Percentiles rank a stretch among this genome's conserved stretches.
Evolutionary conservation across 192 early-diverging fungal genomes (phyloP).

Genomic region (Podila epigama): DNA sequence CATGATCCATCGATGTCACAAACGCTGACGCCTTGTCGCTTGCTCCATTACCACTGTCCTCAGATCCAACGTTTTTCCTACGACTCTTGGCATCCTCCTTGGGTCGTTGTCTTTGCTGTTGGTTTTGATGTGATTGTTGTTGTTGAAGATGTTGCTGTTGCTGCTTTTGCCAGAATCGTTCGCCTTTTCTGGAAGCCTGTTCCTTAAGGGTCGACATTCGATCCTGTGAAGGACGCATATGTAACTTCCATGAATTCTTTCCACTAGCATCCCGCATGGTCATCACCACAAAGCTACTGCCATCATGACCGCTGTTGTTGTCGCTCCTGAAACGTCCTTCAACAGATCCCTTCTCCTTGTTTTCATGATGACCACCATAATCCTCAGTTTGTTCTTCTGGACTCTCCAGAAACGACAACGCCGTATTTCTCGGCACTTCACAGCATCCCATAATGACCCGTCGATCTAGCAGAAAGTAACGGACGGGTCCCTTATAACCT

Average conservation of each 20-base stretch:
- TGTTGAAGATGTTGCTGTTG: no score
- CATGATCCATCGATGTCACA: neutral
- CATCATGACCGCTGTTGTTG: slow-evolving; percentile 10
- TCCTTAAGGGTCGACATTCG: no score
- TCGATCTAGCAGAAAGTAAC: slow-evolving; percentile 75
- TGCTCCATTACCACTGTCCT: neutral
- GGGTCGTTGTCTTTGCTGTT: neutral
- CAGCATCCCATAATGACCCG: slow-evolving; percentile 71
- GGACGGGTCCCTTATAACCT: slow-evolving; percentile 51
- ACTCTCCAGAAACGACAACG: no score
- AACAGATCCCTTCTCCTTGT: no score
- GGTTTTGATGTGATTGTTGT: neutral
- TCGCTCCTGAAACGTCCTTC: no score
- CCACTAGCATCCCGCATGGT: slow-evolving; percentile 75
- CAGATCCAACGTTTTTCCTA: neutral
- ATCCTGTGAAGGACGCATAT: slow-evolving; percentile 28
- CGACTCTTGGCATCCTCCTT: neutral
- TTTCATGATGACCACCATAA: no score
- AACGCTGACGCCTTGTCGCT: slow-evolving; percentile 2
- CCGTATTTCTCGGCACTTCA: slow-evolving; percentile 51
- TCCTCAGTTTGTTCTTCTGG: no score
- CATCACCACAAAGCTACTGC: slow-evolving; percentile 58
- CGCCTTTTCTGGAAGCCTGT: no score
- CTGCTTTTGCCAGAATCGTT: no score
- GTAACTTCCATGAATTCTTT: slow-evolving; percentile 72